These are phyloP conservation scores for Dendrobium officinale DNA, from an alignment of 106 monocot genomes.

Conservation along the genomic window DNA sequence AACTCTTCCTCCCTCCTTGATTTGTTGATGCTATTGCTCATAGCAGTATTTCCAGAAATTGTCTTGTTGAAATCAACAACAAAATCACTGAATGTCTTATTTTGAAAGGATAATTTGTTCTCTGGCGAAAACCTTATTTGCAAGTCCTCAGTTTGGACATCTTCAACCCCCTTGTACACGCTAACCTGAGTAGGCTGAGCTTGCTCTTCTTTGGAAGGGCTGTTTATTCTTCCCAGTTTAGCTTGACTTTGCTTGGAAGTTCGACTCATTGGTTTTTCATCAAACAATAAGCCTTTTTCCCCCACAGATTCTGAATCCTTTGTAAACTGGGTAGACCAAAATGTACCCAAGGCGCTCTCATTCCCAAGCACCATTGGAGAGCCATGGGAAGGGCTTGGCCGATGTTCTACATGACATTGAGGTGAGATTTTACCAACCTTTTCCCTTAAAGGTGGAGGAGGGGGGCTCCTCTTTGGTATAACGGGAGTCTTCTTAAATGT, in stretches of 20 bases:
- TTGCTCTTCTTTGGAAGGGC: slow-evolving; percentile 12
- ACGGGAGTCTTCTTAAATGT: slow-evolving; percentile 18
- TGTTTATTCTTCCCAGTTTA: slow-evolving; percentile 18
- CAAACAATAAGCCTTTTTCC: slow-evolving; percentile 43
- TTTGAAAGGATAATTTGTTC: slow-evolving; percentile 29
- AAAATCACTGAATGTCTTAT: slow-evolving; percentile 50
- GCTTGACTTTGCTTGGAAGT: slow-evolving; percentile 24
- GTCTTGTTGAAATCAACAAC: slow-evolving; percentile 53
- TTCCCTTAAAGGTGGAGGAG: slow-evolving; percentile 52
- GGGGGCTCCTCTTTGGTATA: slow-evolving; percentile 54
- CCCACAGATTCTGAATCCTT: slow-evolving; percentile 25
- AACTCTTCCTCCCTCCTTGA: slow-evolving; percentile 29
- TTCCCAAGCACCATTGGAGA: slow-evolving; percentile 21
- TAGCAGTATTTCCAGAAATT: neutral
- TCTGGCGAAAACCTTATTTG: slow-evolving; percentile 64
- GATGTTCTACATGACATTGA: neutral
- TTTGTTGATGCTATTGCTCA: slow-evolving; percentile 2
- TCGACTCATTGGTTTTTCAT: slow-evolving; percentile 34
- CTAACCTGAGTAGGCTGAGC: slow-evolving; percentile 11
- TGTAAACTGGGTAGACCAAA: slow-evolving; percentile 81
- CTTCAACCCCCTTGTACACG: slow-evolving; percentile 17
- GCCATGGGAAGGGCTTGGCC: too few species aligned
- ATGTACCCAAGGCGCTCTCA: slow-evolving; percentile 45
- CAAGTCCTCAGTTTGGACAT: slow-evolving; percentile 43
- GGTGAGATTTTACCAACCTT: slow-evolving; percentile 20